Base-by-base conservation (phyloP, 176 grass and related monocot species). In the Chloris gayana region DNA sequence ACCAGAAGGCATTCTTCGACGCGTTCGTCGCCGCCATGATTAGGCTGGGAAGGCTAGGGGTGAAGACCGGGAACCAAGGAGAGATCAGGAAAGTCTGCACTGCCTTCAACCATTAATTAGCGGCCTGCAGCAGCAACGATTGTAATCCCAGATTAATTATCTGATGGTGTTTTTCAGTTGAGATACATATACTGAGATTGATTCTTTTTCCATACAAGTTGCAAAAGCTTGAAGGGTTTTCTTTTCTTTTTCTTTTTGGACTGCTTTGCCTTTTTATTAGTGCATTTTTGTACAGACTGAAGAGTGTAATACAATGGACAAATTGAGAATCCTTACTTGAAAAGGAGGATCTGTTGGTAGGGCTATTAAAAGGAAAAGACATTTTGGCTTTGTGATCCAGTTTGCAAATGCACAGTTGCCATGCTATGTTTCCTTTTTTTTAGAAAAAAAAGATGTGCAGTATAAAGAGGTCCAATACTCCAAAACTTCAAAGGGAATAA, bases 31-130 rank as follows among this genome's bases (percentile, higher is more conserved):
- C 6, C 9, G 80, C 91, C n/a, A 92, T 90, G 85, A 51, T 76
- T 38, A 92, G 81, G 83, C 79, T 97, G 10, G 94, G 91, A 49
- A 90, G 89, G 57, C 21, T 97, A 49, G 87, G 92, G 42, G 91
- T 94, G 67, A 92, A 92, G 80, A 88, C 80, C 0, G 92, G 91
- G 6, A 64, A 63, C 1, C 37, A 82, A 39, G 94, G 91, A 17
- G 85, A 94, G 69, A 88, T 97, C 77, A 91, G 94, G 60, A 89
- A 56, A 86, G 85, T 79, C 31, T 97, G 94, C 91, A 94, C 91
- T 17, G 79, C 87, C 54, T 91, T 90, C 91, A 97, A 97, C 79
- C 51, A 72, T 57, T 85, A 89, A 72, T 72, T 63, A 34, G 27
- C 34, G 14, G 15, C 15, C 47, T 15, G 77, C 77, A 38, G 19